Evolutionary conservation across 768 basidiomycete genomes (phyloP).

Genomic region (Phaffia tasmanica): DNA sequence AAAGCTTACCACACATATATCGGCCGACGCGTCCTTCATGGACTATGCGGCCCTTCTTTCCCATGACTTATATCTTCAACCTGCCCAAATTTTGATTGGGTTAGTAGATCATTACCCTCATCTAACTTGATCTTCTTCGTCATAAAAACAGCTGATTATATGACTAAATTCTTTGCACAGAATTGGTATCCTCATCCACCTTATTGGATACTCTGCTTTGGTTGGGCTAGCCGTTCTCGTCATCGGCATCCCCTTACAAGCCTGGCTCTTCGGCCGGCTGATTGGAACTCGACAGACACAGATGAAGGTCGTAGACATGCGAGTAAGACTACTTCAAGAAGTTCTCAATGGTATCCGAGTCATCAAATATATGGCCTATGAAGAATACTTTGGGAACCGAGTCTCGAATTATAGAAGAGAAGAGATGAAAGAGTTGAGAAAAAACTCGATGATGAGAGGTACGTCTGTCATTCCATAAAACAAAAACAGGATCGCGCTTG

Average conservation of each 20-base stretch:
- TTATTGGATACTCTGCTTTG: slow-evolving; percentile 59
- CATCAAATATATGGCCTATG: slow-evolving; percentile 50
- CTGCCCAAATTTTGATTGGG: neutral
- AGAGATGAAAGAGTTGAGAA: slow-evolving; percentile 31
- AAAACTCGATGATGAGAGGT: slow-evolving; percentile 31
- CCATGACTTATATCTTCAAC: neutral
- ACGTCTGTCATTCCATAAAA: no score
- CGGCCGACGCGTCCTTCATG: slow-evolving; percentile 51
- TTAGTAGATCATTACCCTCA: neutral
- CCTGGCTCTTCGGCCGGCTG: slow-evolving; percentile 46
- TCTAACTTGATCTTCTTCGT: slow-evolving; percentile 34
- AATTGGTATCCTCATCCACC: slow-evolving; percentile 52
- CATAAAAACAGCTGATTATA: slow-evolving; percentile 49
- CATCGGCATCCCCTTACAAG: slow-evolving; percentile 52
- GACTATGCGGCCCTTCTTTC: slow-evolving; percentile 40
- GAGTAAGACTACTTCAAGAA: slow-evolving; percentile 56
- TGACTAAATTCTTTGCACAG: slow-evolving; percentile 50
- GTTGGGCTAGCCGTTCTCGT: slow-evolving; percentile 55
- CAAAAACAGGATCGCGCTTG: no score
- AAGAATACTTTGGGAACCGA: slow-evolving; percentile 35
- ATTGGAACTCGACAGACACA: slow-evolving; percentile 36
- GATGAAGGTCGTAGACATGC: slow-evolving; percentile 53
- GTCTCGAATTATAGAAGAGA: slow-evolving; percentile 29
- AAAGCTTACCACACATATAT: slow-evolving; percentile 59
- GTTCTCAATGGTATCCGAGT: slow-evolving; percentile 55